phyloP scores from a whole-genome alignment of 208 protist genomes.

The Leishmania guyanensis region DNA sequence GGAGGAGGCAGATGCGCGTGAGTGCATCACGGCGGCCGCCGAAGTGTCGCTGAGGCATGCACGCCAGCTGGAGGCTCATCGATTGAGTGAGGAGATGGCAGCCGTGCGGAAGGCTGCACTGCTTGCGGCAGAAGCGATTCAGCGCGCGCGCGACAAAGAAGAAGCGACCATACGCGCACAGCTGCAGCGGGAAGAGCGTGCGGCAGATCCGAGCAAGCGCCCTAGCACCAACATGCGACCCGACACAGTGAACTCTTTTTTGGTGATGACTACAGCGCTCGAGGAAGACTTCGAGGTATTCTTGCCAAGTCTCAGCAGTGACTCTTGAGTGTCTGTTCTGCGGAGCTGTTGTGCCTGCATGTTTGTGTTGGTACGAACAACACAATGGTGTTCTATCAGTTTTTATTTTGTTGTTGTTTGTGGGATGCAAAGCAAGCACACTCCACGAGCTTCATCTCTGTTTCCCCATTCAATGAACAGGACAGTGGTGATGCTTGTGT shows the following conservation, averaged over 20 bases:
- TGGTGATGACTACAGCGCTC: conserved; percentile 5
- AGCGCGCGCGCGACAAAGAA: neutral
- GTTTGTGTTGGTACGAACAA: neutral
- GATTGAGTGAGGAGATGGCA: neutral
- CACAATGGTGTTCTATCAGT: neutral
- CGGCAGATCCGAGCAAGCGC: conserved; percentile 4
- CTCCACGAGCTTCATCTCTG: neutral
- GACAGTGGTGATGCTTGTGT: neutral
- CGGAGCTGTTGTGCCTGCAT: neutral
- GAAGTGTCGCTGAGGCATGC: neutral
- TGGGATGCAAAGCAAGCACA: neutral
- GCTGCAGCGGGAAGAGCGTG: conserved; percentile 2
- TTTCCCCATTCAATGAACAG: too few species aligned
- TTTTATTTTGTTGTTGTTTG: neutral
- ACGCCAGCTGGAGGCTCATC: neutral
- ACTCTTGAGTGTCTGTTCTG: neutral
- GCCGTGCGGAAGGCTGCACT: neutral
- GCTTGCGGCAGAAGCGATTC: neutral
- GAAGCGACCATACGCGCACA: neutral
- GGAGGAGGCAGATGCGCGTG: conserved; percentile 17
- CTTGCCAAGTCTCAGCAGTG: conserved; percentile 2
- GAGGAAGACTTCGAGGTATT: conserved; percentile 28
- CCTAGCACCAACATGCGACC: conserved; percentile 6
- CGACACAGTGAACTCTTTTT: conserved; percentile 7
- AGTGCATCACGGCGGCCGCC: neutral